Percentiles rank a stretch among this genome's conserved stretches.
These are phyloP conservation scores for Omphalotus olearius DNA, from an alignment of 1,284 basidiomycete species.

Conservation along the genomic window DNA sequence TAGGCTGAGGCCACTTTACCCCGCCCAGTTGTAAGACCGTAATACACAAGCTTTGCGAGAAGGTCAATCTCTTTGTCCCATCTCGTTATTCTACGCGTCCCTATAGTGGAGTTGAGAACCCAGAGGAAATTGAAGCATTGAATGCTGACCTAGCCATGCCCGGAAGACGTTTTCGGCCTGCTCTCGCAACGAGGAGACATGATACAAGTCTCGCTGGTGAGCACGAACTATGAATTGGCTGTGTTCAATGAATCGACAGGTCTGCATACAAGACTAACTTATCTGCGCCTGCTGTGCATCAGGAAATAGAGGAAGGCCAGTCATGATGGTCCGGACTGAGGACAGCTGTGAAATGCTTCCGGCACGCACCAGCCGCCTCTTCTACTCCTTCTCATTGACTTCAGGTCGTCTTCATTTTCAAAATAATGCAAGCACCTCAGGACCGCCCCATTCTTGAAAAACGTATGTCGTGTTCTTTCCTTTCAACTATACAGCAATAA, in stretches of 20 bases:
- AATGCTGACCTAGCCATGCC: slow-evolving; percentile 67
- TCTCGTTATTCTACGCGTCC: slow-evolving; percentile 81
- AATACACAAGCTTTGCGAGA: slow-evolving; percentile 68
- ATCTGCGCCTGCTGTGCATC: slow-evolving; percentile 82
- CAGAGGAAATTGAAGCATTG: not conserved
- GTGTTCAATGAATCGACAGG: slow-evolving; percentile 10
- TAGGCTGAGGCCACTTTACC: slow-evolving; percentile 38
- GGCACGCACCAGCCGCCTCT: not conserved
- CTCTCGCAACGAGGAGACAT: slow-evolving; percentile 71
- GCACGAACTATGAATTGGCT: slow-evolving; percentile 60
- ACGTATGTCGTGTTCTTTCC: slow-evolving; percentile 39
- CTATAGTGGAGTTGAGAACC: slow-evolving; percentile 32
- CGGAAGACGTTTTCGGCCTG: slow-evolving; percentile 74
- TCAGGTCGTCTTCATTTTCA: slow-evolving; percentile 17
- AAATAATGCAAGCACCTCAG: slow-evolving; percentile 42
- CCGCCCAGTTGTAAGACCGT: slow-evolving; percentile 72
- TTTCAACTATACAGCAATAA: slow-evolving; percentile 11
- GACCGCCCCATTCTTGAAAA: slow-evolving; percentile 73
- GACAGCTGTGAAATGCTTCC: not conserved
- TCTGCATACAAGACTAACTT: slow-evolving; percentile 44
- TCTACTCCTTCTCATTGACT: slow-evolving; percentile 8
- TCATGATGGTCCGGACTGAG: slow-evolving; percentile 1
- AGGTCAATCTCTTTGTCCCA: slow-evolving; percentile 82
- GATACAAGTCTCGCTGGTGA: slow-evolving; percentile 81
- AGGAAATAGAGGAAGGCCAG: slow-evolving; percentile 48